phyloP scores from a whole-genome alignment of 2,329 filamentous ascomycete genomes.

The Pseudocercospora pini-densiflorae region DNA sequence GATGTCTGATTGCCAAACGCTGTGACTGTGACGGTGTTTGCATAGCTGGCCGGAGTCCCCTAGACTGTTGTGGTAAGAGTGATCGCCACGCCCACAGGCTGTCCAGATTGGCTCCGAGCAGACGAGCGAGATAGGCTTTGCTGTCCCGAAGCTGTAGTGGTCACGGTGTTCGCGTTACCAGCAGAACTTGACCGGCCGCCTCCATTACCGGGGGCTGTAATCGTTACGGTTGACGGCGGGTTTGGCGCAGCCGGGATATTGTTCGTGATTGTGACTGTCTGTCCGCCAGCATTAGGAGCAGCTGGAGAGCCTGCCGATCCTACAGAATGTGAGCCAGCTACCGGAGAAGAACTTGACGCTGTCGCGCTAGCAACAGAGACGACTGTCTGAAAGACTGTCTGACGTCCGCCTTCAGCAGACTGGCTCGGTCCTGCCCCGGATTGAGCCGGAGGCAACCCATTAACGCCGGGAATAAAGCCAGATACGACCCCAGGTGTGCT shows the following conservation, averaged over 20 bases:
- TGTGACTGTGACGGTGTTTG: constrained; percentile 15
- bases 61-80: constrained; percentile 13
- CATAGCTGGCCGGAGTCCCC: constrained; percentile 15
- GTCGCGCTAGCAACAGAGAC: not conserved
- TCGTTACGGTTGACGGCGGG: constrained; percentile 12
- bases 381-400: not conserved
- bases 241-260: constrained; percentile 2
- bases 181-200: not conserved
- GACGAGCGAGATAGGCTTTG: not conserved
- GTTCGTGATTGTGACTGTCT: constrained; percentile 17
- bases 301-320: constrained; percentile 11
- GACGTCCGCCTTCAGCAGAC: not conserved
- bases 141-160: not conserved
- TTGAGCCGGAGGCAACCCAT: not conserved
- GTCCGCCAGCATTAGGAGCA: not conserved
- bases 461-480: not conserved
- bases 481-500: constrained; percentile 5
- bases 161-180: not conserved
- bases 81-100: constrained; percentile 1
- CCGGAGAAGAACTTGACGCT: not conserved
- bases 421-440: not conserved
- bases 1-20: not conserved
- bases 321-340: constrained; percentile 16
- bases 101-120: not conserved
- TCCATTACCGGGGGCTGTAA: not conserved